Percentiles rank a stretch among this genome's conserved stretches.
phyloP scores from a whole-genome alignment of 1,139 yeast genomes.

The Geotrichum fermentans region DNA sequence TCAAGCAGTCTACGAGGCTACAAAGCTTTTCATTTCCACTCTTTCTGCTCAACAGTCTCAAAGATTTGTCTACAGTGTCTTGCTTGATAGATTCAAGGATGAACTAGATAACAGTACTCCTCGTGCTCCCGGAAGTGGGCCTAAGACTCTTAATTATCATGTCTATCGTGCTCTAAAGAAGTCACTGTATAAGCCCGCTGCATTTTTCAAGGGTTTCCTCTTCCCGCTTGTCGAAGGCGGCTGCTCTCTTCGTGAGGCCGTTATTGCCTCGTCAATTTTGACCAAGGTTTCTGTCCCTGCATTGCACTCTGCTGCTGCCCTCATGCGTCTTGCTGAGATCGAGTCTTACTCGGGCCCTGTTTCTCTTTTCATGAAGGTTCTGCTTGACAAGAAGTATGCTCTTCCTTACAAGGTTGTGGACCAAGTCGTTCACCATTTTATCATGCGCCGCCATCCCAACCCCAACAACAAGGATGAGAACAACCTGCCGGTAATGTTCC shows the following conservation, averaged over 20 bases:
- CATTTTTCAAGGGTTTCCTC: conserved; percentile 92
- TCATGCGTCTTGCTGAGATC: conserved; percentile 74
- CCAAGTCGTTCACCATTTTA: conserved; percentile 90
- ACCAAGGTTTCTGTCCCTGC: conserved; percentile 90
- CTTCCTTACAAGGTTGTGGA: conserved; percentile 94
- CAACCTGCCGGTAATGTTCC: conserved; percentile 97
- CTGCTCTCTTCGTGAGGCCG: conserved; percentile 88
- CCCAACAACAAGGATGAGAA: conserved; percentile 42
- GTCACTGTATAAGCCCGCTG: conserved; percentile 92
- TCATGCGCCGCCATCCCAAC: conserved; percentile 59
- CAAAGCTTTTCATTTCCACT: conserved; percentile 87
- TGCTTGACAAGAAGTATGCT: conserved; percentile 92
- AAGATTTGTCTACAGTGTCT: conserved; percentile 66
- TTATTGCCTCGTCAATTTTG: conserved; percentile 88
- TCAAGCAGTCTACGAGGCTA: conserved; percentile 93
- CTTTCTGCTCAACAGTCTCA: conserved; percentile 85
- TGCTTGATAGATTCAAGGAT: conserved; percentile 77
- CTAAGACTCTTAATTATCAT: conserved; percentile 65
- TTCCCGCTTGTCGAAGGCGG: conserved; percentile 74
- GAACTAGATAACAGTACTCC: conserved; percentile 63
- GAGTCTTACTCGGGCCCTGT: conserved; percentile 78
- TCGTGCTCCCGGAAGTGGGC: conserved; percentile 15
- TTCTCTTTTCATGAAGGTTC: conserved; percentile 81
- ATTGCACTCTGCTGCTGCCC: conserved; percentile 92
- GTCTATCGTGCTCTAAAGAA: conserved; percentile 87